Percentiles rank a stretch among this genome's conserved stretches.
phyloP scores from a whole-genome alignment of 2,329 filamentous ascomycete species.

The Ceratocystis destructans region DNA sequence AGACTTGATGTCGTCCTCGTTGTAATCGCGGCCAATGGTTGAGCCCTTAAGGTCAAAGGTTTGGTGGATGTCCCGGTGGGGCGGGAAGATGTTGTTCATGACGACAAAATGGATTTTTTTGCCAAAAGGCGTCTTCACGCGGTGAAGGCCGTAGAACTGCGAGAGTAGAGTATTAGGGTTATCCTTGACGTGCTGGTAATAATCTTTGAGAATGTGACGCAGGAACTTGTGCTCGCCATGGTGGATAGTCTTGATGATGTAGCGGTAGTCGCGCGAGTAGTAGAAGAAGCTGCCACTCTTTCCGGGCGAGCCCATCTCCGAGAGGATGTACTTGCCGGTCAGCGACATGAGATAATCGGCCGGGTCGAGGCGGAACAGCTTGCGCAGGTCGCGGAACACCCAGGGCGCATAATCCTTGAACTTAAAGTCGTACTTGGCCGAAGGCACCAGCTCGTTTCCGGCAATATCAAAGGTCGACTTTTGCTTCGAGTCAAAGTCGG shows the following conservation, averaged over 20 bases:
- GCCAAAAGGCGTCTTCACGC: constrained; percentile 95
- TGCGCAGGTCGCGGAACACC: constrained; percentile 88
- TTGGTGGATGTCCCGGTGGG: constrained; percentile 90
- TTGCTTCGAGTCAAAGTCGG: constrained; percentile 85
- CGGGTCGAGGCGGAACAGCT: constrained; percentile 80
- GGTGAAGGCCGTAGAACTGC: constrained; percentile 92
- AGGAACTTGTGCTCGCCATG: constrained; percentile 85
- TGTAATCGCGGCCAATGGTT: constrained; percentile 82
- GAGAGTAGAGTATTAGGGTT: constrained; percentile 96
- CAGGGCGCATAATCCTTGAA: constrained; percentile 99
- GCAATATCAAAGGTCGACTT: constrained; percentile 91
- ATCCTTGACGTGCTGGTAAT: constrained; percentile 80
- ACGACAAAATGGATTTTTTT: constrained; percentile 98
- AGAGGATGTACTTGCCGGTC: constrained; percentile 96
- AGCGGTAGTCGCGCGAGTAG: constrained; percentile 98
- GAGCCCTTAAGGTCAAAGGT: constrained; percentile 97
- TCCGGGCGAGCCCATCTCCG: constrained; percentile 87
- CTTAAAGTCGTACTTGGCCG: constrained; percentile 99
- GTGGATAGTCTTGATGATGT: constrained; percentile 99
- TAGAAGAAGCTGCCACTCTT: constrained; percentile 99
- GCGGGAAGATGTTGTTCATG: constrained; percentile 98
- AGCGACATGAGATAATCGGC: constrained; percentile 97
- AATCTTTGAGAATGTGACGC: constrained; percentile 72
- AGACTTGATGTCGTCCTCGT: constrained; percentile 70
- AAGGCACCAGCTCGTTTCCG: constrained; percentile 92